Base-by-base conservation (phyloP, 1,284 basidiomycete genomes). In the Porodaedalea pini region DNA sequence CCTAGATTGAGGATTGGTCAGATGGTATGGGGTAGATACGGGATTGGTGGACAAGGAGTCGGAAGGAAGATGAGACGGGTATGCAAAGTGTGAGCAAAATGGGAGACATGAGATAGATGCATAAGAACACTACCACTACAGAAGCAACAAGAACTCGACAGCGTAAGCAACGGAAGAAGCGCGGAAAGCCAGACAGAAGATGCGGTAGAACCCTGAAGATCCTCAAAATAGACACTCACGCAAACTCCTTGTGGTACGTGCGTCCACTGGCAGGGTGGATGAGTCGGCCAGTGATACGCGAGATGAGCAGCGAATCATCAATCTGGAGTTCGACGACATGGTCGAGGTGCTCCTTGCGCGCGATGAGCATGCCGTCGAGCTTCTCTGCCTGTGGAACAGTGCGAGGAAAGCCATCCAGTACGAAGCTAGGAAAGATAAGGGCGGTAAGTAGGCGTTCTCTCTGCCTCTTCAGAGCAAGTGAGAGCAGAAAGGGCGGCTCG, bases 311-410 rank as follows among this genome's bases (percentile, higher is more conserved):
- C 67, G 92, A 87, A 77, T 99, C 96, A 63, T 92, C 88, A 70
- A 99, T 95, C 70, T 88, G 80, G 61, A 99, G 85, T 72, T 99
- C 90, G 49, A 98, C 83, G 58, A 94, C 95, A 56, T 87, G 88
- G 76, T 98, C 90, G 49, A 99, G 81, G 68, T 87, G 87, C 77
- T 98, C 93, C 66, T 90, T 85, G 69, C 92, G 87, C 13, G 69
- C 72, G 19, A 77, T 69, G 50, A 99, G 84, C 96, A 99, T 98
- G 62, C 78, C 75, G 71, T 98, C 96, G 62, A 99, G 86, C 75
- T 98, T 99, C 75, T 94, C 85, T 4, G 96, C 97, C 70, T 99
- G 97, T n/a, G 91, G 87, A 40, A 98, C 93, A 13, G 96, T 99
- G 51, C 97, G 90, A 34, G 96, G 96, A 85, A 99, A 99, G 19